These are phyloP conservation scores for Boletus vinaceobasis DNA, from an alignment of 768 basidiomycete species.

Conservation along the genomic window DNA sequence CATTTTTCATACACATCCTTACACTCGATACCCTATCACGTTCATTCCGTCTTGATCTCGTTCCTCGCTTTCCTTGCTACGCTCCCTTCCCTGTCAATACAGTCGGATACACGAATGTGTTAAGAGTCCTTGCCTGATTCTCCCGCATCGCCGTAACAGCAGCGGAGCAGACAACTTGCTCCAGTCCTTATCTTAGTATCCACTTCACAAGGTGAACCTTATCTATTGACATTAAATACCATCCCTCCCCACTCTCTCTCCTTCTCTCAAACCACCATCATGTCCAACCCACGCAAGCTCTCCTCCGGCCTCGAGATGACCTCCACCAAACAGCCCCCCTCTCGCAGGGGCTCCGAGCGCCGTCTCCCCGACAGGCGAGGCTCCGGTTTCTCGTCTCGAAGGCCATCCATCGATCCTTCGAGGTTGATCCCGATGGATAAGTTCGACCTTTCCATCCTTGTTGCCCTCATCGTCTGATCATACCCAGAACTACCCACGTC, in stretches of 20 bases:
- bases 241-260: not conserved
- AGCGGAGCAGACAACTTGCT: not conserved
- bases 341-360: conserved; percentile 46
- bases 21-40: conserved; percentile 25
- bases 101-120: not conserved
- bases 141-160: conserved; percentile 3
- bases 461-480: conserved; percentile 1
- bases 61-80: conserved; percentile 13
- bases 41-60: conserved; percentile 16
- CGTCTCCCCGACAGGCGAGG: conserved; percentile 44
- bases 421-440: conserved; percentile 78
- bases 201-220: conserved; percentile 13
- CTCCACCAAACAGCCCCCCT: conserved; percentile 28
- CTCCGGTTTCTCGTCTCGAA: conserved; percentile 56
- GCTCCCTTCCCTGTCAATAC: conserved; percentile 1
- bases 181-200: not conserved
- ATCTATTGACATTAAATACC: conserved; percentile 10
- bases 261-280: conserved; percentile 16
- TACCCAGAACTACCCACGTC: conserved; percentile 45
- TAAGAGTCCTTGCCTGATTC: not conserved
- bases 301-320: conserved; percentile 33
- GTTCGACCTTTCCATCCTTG: conserved; percentile 36
- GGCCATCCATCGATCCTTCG: conserved; percentile 74
- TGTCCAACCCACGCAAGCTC: conserved; percentile 22
- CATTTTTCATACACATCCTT: conserved; percentile 14